Conservation (phyloP, 345 rosid species). For the Hibiscus mutabilis region DNA sequence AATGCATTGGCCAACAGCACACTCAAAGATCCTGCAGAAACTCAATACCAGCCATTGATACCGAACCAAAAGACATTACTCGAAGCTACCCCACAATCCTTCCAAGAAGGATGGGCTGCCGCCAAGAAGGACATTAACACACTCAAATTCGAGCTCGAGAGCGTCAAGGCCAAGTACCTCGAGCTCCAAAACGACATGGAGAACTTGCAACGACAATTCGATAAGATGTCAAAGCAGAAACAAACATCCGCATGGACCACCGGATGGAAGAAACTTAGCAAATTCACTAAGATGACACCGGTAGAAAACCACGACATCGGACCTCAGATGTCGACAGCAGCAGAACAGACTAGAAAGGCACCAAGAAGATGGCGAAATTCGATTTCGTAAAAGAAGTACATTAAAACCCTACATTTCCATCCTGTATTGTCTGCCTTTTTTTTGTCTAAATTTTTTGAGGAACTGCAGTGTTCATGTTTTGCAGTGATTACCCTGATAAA, state of each 20-base stretch:
- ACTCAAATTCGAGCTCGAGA: constrained; percentile 84
- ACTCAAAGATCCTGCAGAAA: constrained; percentile 58
- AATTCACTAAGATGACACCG: constrained; percentile 56
- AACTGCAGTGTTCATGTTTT: no score
- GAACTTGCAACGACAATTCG: constrained; percentile 73
- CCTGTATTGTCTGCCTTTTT: background rate
- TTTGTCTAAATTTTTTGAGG: constrained; percentile 7
- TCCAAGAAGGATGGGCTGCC: constrained; percentile 91
- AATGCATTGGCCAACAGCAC: constrained; percentile 65
- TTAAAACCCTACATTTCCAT: background rate
- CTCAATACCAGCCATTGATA: constrained; percentile 63
- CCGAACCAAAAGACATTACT: constrained; percentile 76
- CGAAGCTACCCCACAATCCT: constrained; percentile 82
- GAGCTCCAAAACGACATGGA: constrained; percentile 93
- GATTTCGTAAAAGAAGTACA: constrained; percentile 41
- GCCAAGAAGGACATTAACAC: constrained; percentile 93
- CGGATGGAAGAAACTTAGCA: constrained; percentile 94
- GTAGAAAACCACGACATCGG: constrained; percentile 55
- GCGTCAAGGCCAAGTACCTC: constrained; percentile 69
- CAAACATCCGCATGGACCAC: constrained; percentile 63
- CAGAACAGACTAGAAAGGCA: constrained; percentile 54
- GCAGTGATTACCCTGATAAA: no score
- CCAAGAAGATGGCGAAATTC: constrained; percentile 97
- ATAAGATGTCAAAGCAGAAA: constrained; percentile 66
- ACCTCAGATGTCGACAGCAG: constrained; percentile 37